Conservation (phyloP, 495 filamentous ascomycete genomes). For the Bathelium albidoporum region DNA sequence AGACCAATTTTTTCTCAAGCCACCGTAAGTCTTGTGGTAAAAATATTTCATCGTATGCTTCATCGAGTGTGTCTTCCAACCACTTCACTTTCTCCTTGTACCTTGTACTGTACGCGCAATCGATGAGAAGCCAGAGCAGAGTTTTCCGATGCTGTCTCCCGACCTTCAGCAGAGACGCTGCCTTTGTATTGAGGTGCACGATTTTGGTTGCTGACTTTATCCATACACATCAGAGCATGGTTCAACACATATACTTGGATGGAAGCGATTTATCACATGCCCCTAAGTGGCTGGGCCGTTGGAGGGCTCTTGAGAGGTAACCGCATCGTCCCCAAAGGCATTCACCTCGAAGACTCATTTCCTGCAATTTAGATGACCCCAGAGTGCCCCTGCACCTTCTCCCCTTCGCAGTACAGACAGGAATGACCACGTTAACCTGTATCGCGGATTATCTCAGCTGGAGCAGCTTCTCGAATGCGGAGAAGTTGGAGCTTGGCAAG, state of each 20-base stretch:
- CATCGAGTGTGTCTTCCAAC: too few species aligned
- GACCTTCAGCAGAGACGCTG: too few species aligned
- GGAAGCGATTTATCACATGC: slow-evolving; percentile 60
- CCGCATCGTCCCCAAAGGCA: slow-evolving; percentile 6
- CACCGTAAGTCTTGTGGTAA: slow-evolving; percentile 35
- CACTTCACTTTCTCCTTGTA: too few species aligned
- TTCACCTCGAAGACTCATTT: neutral
- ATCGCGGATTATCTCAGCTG: slow-evolving; percentile 44
- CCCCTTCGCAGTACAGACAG: slow-evolving; percentile 56
- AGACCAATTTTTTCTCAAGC: slow-evolving; percentile 63
- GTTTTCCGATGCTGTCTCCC: too few species aligned
- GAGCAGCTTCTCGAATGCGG: slow-evolving; percentile 22
- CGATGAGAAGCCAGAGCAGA: too few species aligned
- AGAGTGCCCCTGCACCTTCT: slow-evolving; percentile 56
- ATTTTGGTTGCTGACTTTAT: neutral
- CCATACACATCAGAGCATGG: slow-evolving; percentile 38
- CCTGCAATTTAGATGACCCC: slow-evolving; percentile 39
- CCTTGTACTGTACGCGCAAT: too few species aligned
- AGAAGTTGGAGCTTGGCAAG: slow-evolving; percentile 48
- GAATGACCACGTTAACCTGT: slow-evolving; percentile 63
- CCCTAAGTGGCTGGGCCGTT: slow-evolving; percentile 56
- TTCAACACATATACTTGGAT: slow-evolving; percentile 58
- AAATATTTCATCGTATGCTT: too few species aligned
- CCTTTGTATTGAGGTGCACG: neutral
- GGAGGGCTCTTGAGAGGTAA: slow-evolving; percentile 43